A percentile compares a stretch with the other conserved stretches of the same genome.
These are phyloP conservation scores for Canavalia ensiformis DNA, from an alignment of 306 rosid species.

Conservation along the genomic window DNA sequence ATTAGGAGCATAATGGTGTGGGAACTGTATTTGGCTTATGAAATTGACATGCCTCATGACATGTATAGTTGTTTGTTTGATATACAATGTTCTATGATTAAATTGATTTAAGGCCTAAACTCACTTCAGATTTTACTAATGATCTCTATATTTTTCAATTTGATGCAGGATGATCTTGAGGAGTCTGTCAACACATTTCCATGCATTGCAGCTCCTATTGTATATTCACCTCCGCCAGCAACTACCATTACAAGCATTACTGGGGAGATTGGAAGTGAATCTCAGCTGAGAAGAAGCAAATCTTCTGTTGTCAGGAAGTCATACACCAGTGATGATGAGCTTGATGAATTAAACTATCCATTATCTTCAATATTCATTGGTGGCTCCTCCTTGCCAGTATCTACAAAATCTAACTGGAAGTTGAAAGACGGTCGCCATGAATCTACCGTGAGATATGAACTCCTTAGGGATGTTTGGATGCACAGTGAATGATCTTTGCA, in stretches of 20 bases:
- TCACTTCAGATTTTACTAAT: neutral
- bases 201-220: constrained; percentile 72
- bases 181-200: constrained; percentile 71
- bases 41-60: constrained; percentile 12
- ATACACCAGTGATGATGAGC: constrained; percentile 94
- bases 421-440: constrained; percentile 55
- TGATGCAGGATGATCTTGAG: constrained; percentile 63
- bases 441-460: constrained; percentile 78
- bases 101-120: constrained; percentile 18
- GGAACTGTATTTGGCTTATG: neutral
- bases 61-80: neutral
- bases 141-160: constrained; percentile 26
- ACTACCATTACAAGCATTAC: constrained; percentile 60
- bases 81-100: constrained; percentile 8
- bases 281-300: constrained; percentile 79
- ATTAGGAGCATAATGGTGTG: neutral
- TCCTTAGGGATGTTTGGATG: constrained; percentile 88
- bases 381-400: constrained; percentile 53
- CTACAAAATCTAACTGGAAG: constrained; percentile 58
- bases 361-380: constrained; percentile 65
- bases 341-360: constrained; percentile 87
- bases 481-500: constrained; percentile 61
- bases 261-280: constrained; percentile 68
- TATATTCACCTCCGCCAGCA: constrained; percentile 73
- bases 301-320: constrained; percentile 87